Evolutionary conservation across 1,284 basidiomycete genomes (phyloP), one percentile per base, ranked within the genome.

Genomic region (Tylopilus sp.): DNA sequence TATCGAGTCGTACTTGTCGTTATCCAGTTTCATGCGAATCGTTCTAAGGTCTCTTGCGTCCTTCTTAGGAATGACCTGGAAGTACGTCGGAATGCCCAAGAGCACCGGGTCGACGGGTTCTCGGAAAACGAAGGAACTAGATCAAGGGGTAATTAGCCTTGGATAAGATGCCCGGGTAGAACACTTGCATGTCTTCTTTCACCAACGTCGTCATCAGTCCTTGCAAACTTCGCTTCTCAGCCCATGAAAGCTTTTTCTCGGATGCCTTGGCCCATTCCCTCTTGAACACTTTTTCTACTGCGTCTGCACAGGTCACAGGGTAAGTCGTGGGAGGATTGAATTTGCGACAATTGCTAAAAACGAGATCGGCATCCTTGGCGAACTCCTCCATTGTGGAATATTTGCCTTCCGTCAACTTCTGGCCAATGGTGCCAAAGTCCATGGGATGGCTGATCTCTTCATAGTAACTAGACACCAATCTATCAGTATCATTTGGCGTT

Each of bases 381-480:
- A 99, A 88, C 3, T 89, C 84, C 50, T 90, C 90, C 85, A 93
- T 91, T 0, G 81, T 86, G 19, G 74, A 64, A 70, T 97, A 98
- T 64, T 80, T 77, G 44, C 80, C 81, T 50, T 79, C 71, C 36
- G 80, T 79, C 48, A 97, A 74, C 66, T 92, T 94, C 45, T 76
- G 77, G 32, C 73, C 71, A 66, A 98, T 92, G 11, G 95, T 97
- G 11, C 84, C 85, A 51, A 98, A 86, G 73, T 99, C 95, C 94
- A 98, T 99, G 7, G 97, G 97, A 58, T 89, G 74, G 59, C 84
- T 77, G 68, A 99, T 98, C 74, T 98, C 97, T 11, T 97, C 85
- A 54, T 90, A 85, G 70, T 99, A 99, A 17, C 92, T 95, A 52
- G 52, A 41, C 14, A 48, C 28, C 13, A 35, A 19, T n/a, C n/a